Evolutionary conservation across 192 early-diverging fungal species (phyloP).

Genomic region (Spinellus fusiger): DNA sequence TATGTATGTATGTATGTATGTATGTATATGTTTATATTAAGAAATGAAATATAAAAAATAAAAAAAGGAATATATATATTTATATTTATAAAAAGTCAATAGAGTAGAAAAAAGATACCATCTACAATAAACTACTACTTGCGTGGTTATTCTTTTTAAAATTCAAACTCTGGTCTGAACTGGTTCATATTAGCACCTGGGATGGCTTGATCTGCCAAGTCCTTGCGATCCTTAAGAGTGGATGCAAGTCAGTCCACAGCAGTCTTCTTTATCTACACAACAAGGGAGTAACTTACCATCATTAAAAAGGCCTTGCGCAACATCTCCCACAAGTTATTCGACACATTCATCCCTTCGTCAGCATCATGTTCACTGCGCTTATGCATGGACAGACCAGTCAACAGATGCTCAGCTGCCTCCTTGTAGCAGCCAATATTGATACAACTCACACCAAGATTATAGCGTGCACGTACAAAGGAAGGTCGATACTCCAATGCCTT

Average conservation of each 20-base stretch:
- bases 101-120: no score
- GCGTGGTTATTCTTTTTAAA: conserved; percentile 25
- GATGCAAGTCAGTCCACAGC: not conserved
- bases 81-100: not conserved
- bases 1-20: no score
- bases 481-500: conserved; percentile 92
- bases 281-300: conserved; percentile 37
- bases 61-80: no score
- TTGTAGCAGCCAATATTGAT: conserved; percentile 90
- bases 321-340: conserved; percentile 60
- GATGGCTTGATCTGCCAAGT: conserved; percentile 50
- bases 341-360: conserved; percentile 52
- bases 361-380: conserved; percentile 20
- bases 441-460: conserved; percentile 96
- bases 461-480: conserved; percentile 92
- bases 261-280: not conserved
- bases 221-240: conserved; percentile 43
- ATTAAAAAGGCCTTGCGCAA: conserved; percentile 52
- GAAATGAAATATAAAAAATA: no score
- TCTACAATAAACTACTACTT: no score
- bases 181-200: conserved; percentile 45
- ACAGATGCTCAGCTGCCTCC: conserved; percentile 92
- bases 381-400: conserved; percentile 70
- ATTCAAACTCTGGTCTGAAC: conserved; percentile 58
- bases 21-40: not conserved